Conservation (phyloP, 2,329 filamentous ascomycete genomes). For the Sarocladium kiliense region DNA sequence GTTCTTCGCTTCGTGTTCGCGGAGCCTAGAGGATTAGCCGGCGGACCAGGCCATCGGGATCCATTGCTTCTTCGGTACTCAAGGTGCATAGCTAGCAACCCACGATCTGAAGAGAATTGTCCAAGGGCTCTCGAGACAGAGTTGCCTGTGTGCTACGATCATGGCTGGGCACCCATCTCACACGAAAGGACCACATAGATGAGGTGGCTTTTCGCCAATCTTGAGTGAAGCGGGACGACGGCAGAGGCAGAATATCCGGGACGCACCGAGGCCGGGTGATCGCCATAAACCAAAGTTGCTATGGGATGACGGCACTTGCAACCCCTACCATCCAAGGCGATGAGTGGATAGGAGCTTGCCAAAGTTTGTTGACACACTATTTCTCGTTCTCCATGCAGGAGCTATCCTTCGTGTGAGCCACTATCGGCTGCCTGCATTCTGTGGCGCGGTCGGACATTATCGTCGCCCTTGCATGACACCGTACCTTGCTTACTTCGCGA, state of each 20-base stretch:
- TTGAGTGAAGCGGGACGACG: neutral
- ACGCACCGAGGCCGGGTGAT: slow-evolving; percentile 2
- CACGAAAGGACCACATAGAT: no score
- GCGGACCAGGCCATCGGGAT: slow-evolving; percentile 4
- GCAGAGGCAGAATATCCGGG: neutral
- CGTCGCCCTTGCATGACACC: slow-evolving; percentile 1
- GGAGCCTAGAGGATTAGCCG: slow-evolving; percentile 5
- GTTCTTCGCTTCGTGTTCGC: neutral
- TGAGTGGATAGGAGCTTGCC: neutral
- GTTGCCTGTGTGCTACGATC: no score
- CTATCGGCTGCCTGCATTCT: neutral
- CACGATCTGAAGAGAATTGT: no score
- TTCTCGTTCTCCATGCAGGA: neutral
- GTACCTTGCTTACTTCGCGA: neutral
- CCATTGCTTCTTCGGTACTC: neutral
- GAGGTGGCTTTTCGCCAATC: slow-evolving; percentile 4
- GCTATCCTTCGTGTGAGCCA: neutral
- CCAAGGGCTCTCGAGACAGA: no score
- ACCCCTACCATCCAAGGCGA: neutral
- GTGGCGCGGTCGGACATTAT: neutral
- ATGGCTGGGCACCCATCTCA: no score
- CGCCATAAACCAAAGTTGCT: neutral
- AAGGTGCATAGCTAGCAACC: neutral
- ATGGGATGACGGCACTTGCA: neutral
- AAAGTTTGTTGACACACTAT: neutral